Base-by-base conservation (phyloP, 2,329 filamentous ascomycete species). In the Cadophora malorum region DNA sequence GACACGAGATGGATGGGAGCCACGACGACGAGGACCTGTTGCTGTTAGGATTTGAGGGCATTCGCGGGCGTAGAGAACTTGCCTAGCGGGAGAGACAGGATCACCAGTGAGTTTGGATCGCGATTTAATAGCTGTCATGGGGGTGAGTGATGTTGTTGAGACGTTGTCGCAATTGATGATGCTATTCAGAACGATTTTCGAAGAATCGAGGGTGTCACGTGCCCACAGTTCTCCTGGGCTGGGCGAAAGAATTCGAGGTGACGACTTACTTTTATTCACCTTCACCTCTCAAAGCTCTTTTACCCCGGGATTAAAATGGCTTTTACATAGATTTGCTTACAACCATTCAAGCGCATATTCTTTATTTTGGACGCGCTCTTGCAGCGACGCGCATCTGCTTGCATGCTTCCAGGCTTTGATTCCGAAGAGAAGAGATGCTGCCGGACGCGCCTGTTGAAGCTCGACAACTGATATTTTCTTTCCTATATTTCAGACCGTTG, bases 1-100 rank as follows among this genome's bases (percentile, higher is more conserved):
- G 33, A 53, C 76, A 83, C 78, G 76, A 82, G 81, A 76, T 85
- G 83, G 79, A 86, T 80, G 73, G 84, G 84, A 84, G 85, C 85
- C 85, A 86, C 80, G 81, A 74, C 72, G 75, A 74, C 63, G 67
- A 62, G 53, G 33, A 41, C 49, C 61, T 63, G 23, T 41, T 10
- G 14, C 28, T 63, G n/a, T 62, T 10, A 62, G 47, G 14, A 9
- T 50, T n/a, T 59, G 62, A 41, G 8, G 35, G 25, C 47, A 19
- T 10, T 19, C 10, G 16, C 16, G 25, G 25, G 33, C 16, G 63
- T 58, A 33, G 47, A 52, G 23, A 66, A 50, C 67, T 69, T 67
- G 61, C 70, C 45, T 58, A 33, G 33, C 58, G 58, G 58, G 9
- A 50, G 28, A 50, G 4, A 25, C 41, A 16, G 53, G 41, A 25